These are phyloP conservation scores for Mycocalia duriaeana DNA, from an alignment of 1,284 basidiomycete genomes.

Conservation along the genomic window DNA sequence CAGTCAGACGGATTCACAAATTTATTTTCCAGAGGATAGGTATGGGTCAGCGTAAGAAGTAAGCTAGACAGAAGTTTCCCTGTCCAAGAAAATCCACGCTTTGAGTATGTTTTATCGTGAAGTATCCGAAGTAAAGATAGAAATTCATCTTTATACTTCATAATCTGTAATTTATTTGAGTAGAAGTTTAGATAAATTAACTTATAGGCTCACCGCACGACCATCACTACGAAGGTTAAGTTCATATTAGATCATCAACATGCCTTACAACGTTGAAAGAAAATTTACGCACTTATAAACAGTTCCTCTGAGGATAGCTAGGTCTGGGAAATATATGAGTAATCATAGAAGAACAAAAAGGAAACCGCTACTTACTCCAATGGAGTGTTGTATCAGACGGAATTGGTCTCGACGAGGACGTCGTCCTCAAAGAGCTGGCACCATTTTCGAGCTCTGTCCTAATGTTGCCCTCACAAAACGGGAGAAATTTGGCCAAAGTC, in stretches of 20 bases:
- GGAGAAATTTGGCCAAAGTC: conserved; percentile 74
- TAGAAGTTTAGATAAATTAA: conserved; percentile 2
- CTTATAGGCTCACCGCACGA: conserved; percentile 39
- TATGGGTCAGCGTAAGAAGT: conserved; percentile 73
- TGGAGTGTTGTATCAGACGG: conserved; percentile 86
- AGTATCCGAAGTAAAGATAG: conserved; percentile 65
- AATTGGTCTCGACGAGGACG: conserved; percentile 66
- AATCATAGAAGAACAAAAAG: neutral
- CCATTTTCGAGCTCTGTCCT: conserved; percentile 78
- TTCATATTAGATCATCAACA: neutral
- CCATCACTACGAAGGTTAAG: conserved; percentile 45
- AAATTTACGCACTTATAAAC: conserved; percentile 64
- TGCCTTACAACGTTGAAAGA: neutral
- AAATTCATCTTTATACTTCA: conserved; percentile 62
- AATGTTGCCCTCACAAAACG: conserved; percentile 72
- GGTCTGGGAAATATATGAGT: conserved; percentile 35
- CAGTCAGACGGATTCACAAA: conserved; percentile 82
- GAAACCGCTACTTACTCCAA: conserved; percentile 59
- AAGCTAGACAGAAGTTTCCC: conserved; percentile 77
- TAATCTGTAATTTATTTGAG: conserved; percentile 33
- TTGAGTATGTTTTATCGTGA: conserved; percentile 71
- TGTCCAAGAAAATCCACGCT: conserved; percentile 81
- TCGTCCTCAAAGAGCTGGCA: conserved; percentile 80
- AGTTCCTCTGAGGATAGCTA: conserved; percentile 64
- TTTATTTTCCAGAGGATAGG: conserved; percentile 80